Conservation (phyloP, 768 basidiomycete genomes). For the Termitomyces sp. region DNA sequence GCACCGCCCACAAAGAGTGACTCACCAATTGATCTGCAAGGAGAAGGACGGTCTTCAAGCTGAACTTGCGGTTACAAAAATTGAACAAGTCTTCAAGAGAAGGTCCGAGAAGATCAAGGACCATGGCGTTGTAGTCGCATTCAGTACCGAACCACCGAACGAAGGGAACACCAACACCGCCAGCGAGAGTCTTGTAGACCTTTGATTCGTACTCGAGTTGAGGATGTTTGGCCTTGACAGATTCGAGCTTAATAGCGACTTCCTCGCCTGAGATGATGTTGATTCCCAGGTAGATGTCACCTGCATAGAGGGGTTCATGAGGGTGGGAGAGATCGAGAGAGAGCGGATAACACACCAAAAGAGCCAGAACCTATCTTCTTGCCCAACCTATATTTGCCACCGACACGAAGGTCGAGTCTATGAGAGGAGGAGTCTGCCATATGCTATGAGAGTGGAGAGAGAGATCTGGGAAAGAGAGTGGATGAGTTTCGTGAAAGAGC, state of each 20-base stretch:
- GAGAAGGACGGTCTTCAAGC: slow-evolving; percentile 92
- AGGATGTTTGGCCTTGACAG: slow-evolving; percentile 99
- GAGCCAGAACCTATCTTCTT: slow-evolving; percentile 99
- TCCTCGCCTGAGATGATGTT: slow-evolving; percentile 99
- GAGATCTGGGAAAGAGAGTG: slow-evolving; percentile 19
- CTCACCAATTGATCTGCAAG: slow-evolving; percentile 94
- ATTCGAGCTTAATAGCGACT: slow-evolving; percentile 99
- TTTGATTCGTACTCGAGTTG: slow-evolving; percentile 98
- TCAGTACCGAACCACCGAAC: slow-evolving; percentile 94
- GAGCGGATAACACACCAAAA: slow-evolving; percentile 65
- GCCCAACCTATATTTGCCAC: slow-evolving; percentile 95
- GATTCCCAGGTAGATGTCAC: slow-evolving; percentile 98
- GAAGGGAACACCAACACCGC: slow-evolving; percentile 98
- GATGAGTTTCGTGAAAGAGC: slow-evolving; percentile 22
- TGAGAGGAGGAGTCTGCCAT: slow-evolving; percentile 76
- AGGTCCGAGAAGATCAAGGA: slow-evolving; percentile 92
- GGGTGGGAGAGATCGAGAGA: slow-evolving; percentile 12
- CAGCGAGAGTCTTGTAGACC: slow-evolving; percentile 96
- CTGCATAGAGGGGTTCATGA: slow-evolving; percentile 37
- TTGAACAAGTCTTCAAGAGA: slow-evolving; percentile 91
- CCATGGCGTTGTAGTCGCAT: slow-evolving; percentile 99
- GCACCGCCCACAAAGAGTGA: slow-evolving; percentile 26
- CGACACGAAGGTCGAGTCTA: slow-evolving; percentile 84
- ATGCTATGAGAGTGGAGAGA: slow-evolving; percentile 22
- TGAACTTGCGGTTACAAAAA: slow-evolving; percentile 97